Evolutionary conservation across 169 alveolate genomes (phyloP), one percentile per base, ranked within the genome.

Genomic region (Amoebophrya sp.): DNA sequence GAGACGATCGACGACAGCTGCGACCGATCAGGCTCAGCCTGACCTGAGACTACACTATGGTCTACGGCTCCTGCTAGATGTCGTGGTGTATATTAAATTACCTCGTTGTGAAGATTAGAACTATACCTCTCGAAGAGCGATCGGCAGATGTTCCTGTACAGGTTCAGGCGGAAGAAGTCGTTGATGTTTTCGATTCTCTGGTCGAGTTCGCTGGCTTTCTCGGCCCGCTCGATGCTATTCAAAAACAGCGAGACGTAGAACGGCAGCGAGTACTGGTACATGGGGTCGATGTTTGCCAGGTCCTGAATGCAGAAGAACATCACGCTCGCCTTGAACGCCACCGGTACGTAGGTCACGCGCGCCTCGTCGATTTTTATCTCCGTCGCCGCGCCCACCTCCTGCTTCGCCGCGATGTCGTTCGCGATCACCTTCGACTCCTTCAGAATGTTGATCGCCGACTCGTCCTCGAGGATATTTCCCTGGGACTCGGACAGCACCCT

Each of bases 201-300:
- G 89, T 94, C 96, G 69, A 95, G 94, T 43, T 93, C 96, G 69
- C 94, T 94, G 41, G 95, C 67, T 67, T 93, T 87, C 7, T 42
- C 41, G 70, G 92, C 92, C 10, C 78, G 78, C 78, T 58, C 97
- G 31, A 97, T 95, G 90, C 97, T 96, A 88, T 92, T 91, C 45
- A 41, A 50, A 90, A 96, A 96, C 91, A 97, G 91, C 78, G 95
- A 94, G 67, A 97, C 94, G 93, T 95, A 97, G 98, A 98, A 97
- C 94, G 96, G 96, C 41, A 97, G 94, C 41, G 98, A 96, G 92
- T 95, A 97, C 93, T 97, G 97, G 93, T 97, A 97, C 99, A 97
- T 97, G 31, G 98, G 98, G 93, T 97, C 98, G 90, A 97, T 94
- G 90, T 94, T 93, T 42, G 97, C 95, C 69, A 97, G 92, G 91